phyloP scores from a whole-genome alignment of 1,284 basidiomycete species.

The Sporisorium sorghi region DNA sequence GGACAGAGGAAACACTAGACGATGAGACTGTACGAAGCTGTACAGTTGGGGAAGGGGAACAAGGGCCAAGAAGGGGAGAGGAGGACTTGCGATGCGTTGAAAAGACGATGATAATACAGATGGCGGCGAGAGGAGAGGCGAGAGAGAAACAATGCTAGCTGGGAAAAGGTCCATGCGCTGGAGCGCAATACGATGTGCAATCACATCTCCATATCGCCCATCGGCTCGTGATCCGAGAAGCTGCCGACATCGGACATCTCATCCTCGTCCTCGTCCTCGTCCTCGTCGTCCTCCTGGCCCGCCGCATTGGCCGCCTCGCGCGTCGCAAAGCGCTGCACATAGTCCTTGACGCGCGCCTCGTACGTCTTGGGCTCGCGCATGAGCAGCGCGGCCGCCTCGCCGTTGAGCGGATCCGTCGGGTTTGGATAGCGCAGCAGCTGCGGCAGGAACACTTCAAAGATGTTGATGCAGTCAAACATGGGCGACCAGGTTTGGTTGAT shows the following conservation, averaged over 20 bases:
- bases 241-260: conserved; percentile 67
- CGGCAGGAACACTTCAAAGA: conserved; percentile 97
- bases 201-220: conserved; percentile 58
- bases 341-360: conserved; percentile 62
- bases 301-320: conserved; percentile 51
- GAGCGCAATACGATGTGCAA: not conserved
- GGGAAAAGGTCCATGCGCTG: not conserved
- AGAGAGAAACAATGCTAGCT: not conserved
- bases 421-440: conserved; percentile 97
- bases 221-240: conserved; percentile 56
- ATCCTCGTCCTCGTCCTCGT: conserved; percentile 54
- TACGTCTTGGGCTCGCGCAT: conserved; percentile 91
- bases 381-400: conserved; percentile 93
- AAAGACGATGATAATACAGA: conserved; percentile 3
- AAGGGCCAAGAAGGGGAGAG: not conserved
- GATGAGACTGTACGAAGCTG: not conserved
- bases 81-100: conserved; percentile 2
- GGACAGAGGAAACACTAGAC: not conserved
- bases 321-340: conserved; percentile 58
- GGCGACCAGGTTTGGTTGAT: conserved; percentile 65
- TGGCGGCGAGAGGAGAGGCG: conserved; percentile 8
- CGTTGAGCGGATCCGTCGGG: conserved; percentile 95
- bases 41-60: not conserved
- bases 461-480: conserved; percentile 90
- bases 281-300: conserved; percentile 50